Conservation (phyloP, 306 rosid species). For the Vigna unguiculata region DNA sequence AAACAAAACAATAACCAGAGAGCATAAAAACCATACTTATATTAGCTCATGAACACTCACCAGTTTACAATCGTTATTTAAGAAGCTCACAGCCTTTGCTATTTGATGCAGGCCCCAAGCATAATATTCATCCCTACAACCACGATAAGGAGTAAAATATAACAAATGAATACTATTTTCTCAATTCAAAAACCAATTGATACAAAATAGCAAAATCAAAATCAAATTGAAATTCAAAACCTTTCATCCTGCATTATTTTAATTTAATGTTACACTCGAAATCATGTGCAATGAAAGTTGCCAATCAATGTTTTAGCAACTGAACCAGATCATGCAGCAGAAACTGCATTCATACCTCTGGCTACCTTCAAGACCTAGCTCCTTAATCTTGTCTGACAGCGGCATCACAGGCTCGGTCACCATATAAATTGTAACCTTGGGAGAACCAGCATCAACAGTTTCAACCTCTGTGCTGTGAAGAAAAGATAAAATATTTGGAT, state of each 20-base stretch:
- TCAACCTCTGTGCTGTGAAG: constrained; percentile 93
- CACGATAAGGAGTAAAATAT: constrained; percentile 19
- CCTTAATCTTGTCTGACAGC: constrained; percentile 82
- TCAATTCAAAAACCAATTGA: constrained; percentile 27
- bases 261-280: constrained; percentile 8
- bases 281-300: neutral
- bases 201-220: constrained; percentile 22
- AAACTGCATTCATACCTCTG: constrained; percentile 66
- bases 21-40: constrained; percentile 9
- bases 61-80: constrained; percentile 96
- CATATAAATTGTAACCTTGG: constrained; percentile 87
- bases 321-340: constrained; percentile 16
- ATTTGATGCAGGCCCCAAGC: constrained; percentile 96
- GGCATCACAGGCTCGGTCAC: constrained; percentile 98
- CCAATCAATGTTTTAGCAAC: constrained; percentile 25
- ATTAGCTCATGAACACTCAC: constrained; percentile 57
- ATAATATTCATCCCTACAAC: constrained; percentile 91
- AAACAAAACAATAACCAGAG: constrained; percentile 10
- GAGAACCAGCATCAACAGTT: constrained; percentile 66
- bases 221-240: neutral
- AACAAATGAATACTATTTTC: constrained; percentile 8
- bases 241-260: constrained; percentile 1
- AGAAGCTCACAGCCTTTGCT: constrained; percentile 98
- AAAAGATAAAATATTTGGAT: constrained; percentile 96
- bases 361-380: constrained; percentile 85